Conservation (phyloP, 1,139 yeast genomes). For the Diutina sp. region DNA sequence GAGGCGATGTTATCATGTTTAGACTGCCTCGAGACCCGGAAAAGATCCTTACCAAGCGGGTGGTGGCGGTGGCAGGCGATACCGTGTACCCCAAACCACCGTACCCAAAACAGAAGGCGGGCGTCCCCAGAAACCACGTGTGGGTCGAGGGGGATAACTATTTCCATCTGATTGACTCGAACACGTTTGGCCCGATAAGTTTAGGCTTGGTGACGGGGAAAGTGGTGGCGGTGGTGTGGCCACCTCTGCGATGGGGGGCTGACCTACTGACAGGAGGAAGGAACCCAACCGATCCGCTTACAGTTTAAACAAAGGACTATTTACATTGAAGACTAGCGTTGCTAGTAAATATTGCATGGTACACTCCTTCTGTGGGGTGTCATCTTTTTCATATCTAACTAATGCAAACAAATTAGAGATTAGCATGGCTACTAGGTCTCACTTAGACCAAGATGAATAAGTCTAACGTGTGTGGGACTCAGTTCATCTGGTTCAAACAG, state of each 20-base stretch:
- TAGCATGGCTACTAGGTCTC: no score
- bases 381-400: no score
- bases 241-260: conserved; percentile 30
- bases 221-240: conserved; percentile 57
- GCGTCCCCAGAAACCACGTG: conserved; percentile 65
- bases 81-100: conserved; percentile 40
- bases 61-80: conserved; percentile 68
- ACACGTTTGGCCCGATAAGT: conserved; percentile 76
- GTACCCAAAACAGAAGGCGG: conserved; percentile 50
- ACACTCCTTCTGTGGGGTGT: no score
- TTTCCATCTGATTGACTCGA: conserved; percentile 76
- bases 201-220: conserved; percentile 68
- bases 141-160: conserved; percentile 94
- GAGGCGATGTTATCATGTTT: conserved; percentile 68
- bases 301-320: background rate
- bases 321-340: no score
- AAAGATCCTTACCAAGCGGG: conserved; percentile 59
- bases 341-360: no score
- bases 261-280: background rate
- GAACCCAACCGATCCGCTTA: background rate
- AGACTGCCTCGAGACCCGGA: conserved; percentile 73
- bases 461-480: no score
- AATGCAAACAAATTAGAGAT: no score
- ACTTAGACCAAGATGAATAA: no score
- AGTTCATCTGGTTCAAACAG: no score